These are phyloP conservation scores for Aspergillus uvarum DNA, from an alignment of 2,329 filamentous ascomycete genomes.

Conservation along the genomic window DNA sequence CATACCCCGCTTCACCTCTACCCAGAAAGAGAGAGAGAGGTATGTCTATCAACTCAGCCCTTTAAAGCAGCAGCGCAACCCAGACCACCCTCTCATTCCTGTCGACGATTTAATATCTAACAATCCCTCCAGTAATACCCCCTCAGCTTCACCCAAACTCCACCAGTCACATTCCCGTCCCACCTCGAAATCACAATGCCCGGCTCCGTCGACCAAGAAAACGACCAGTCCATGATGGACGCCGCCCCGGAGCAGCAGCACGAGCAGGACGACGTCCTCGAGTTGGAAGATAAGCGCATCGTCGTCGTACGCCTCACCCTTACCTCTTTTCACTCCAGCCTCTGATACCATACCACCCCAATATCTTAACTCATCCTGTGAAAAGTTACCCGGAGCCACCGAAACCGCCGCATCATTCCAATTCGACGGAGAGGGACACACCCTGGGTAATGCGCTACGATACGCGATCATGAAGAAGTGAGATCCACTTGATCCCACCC, in stretches of 20 bases:
- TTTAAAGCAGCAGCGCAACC: background rate
- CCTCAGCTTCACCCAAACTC: background rate
- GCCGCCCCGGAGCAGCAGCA: conserved; percentile 32
- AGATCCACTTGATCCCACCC: conserved; percentile 26
- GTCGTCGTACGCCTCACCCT: conserved; percentile 54
- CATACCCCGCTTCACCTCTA: background rate
- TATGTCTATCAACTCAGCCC: background rate
- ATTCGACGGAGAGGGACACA: conserved; percentile 91
- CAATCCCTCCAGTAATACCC: background rate
- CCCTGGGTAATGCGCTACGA: conserved; percentile 86
- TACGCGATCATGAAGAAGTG: conserved; percentile 99
- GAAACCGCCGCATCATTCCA: conserved; percentile 93
- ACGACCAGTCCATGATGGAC: conserved; percentile 45
- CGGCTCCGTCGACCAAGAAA: conserved; percentile 40
- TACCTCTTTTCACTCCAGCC: background rate
- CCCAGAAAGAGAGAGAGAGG: background rate
- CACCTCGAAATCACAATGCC: conserved; percentile 32
- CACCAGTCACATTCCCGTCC: background rate
- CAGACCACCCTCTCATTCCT: background rate
- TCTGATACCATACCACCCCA: background rate
- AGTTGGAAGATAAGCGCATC: conserved; percentile 54
- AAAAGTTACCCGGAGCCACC: conserved; percentile 79
- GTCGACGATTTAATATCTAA: background rate
- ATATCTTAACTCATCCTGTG: background rate
- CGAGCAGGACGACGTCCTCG: conserved; percentile 44